Evolutionary conservation across 305 asterid genomes (phyloP), one percentile per base, ranked within the genome.

Genomic region (Fraxinus ornus): DNA sequence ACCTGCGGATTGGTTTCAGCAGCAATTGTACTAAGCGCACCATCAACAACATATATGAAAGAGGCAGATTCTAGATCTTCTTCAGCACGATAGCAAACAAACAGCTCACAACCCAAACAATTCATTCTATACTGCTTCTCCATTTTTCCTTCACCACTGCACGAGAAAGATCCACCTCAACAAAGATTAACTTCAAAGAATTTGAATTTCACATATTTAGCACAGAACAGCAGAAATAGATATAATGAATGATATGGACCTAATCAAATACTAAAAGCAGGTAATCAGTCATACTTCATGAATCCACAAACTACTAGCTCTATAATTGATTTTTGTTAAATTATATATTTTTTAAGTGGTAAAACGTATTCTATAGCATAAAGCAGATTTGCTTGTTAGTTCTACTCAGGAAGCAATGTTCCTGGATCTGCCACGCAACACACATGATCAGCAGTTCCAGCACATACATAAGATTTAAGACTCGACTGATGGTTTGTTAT

Each of bases 1-100:
- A 90, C 99, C 92, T 94, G 99, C 57, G 98, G 98, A 90, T 94
- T 97, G 70, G 98, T 94, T 89, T 97, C 98, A 87, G 99, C 98
- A 81, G 99, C 96, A 80, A 97, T 91, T 81, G 98, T 89, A 86
- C 99, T 97, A 64, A 94, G 96, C 4, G 98, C 97, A 79, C 99
- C 99, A 89, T 97, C 99, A 86, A 94, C 93, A 62, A 93, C 97
- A 88, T 94, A 97, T 80, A 97, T 86, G 80, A 89, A 79, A 21
- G 99, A 87, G 78, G 98, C 89, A 85, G 98, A 88, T 79, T 92
- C 97, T 78, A 92, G 80, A 78, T 97, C 99, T 84, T 92, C 97
- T 87, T 94, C 99, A 60, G 97, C 82, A 77, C 98, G 97, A 80
- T 97, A 97, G 90, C 98, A 94, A 84, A 97, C 99, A 88, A 94